Evolutionary conservation across 192 early-diverging fungal genomes (phyloP).

Genomic region (Pilobolus umbonatus): DNA sequence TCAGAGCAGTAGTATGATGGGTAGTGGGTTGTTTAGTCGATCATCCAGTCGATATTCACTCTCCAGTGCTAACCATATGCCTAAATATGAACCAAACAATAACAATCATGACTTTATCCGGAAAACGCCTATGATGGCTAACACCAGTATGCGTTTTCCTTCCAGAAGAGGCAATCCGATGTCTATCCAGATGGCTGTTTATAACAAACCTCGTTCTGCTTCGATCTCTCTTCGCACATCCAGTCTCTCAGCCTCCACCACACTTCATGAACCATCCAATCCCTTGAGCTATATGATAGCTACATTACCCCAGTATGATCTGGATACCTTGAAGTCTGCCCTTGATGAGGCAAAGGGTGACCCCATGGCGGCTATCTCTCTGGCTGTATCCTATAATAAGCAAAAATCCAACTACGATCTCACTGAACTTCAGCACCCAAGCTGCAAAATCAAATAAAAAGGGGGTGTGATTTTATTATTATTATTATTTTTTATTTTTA

Average conservation of each 20-base stretch:
- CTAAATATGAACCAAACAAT: too few relatives aligned
- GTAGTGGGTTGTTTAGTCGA: constrained; percentile 2
- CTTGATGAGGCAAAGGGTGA: constrained; percentile 23
- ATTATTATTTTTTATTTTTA: neutral
- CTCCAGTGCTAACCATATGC: neutral
- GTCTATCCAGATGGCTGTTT: too few relatives aligned
- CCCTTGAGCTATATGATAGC: constrained; percentile 15
- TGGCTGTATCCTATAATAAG: constrained; percentile 15
- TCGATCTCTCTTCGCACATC: too few relatives aligned
- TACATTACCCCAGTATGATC: constrained; percentile 19
- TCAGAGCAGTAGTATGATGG: neutral
- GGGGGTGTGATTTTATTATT: too few relatives aligned
- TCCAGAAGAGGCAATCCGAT: neutral
- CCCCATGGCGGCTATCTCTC: constrained; percentile 18
- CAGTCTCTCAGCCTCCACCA: too few relatives aligned
- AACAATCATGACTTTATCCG: too few relatives aligned
- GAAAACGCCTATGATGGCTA: neutral
- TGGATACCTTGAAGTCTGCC: constrained; percentile 1
- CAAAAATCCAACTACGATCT: constrained; percentile 1
- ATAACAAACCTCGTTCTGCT: too few relatives aligned
- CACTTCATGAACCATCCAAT: too few relatives aligned
- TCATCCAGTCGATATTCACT: constrained; percentile 2
- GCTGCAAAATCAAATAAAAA: too few relatives aligned
- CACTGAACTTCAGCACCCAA: too few relatives aligned
- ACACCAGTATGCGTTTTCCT: neutral